phyloP scores from a whole-genome alignment of 345 rosid species.

The Noccaea bulbosa region DNA sequence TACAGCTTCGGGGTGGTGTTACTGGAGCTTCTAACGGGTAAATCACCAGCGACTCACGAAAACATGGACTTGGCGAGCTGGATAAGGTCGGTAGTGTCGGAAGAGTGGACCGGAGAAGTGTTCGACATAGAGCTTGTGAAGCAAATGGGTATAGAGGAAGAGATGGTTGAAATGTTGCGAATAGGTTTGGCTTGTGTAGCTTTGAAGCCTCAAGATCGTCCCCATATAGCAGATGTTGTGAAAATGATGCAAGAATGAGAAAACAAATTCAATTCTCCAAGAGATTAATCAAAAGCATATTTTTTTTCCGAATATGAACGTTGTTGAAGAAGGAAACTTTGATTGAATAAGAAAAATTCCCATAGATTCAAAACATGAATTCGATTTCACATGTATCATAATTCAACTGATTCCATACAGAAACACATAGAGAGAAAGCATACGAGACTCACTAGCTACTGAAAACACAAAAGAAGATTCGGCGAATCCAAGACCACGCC shows the following conservation, averaged over 20 bases:
- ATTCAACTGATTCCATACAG: conserved; percentile 31
- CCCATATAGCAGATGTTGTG: conserved; percentile 56
- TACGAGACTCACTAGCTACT: conserved; percentile 10
- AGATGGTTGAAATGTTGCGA: conserved; percentile 81
- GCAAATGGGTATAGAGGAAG: conserved; percentile 59
- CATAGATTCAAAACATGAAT: conserved; percentile 12
- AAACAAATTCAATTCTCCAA: conserved; percentile 39
- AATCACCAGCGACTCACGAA: conserved; percentile 61
- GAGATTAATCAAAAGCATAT: not conserved
- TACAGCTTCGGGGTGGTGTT: conserved; percentile 83
- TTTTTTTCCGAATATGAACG: not conserved
- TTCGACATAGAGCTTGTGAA: conserved; percentile 71
- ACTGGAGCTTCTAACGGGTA: conserved; percentile 74
- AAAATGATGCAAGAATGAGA: conserved; percentile 59
- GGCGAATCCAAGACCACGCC: conserved; percentile 44
- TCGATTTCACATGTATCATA: too few relatives aligned
- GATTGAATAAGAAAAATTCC: conserved; percentile 3
- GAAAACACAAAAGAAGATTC: conserved; percentile 38
- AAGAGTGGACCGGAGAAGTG: conserved; percentile 90
- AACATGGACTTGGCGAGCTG: conserved; percentile 71
- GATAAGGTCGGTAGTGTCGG: conserved; percentile 70
- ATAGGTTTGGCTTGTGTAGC: conserved; percentile 69
- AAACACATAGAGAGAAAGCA: not conserved
- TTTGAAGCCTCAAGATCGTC: conserved; percentile 62
- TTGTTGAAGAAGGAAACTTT: not conserved